Conservation (phyloP, 768 basidiomycete species). For the Gautieria morchelliformis region DNA sequence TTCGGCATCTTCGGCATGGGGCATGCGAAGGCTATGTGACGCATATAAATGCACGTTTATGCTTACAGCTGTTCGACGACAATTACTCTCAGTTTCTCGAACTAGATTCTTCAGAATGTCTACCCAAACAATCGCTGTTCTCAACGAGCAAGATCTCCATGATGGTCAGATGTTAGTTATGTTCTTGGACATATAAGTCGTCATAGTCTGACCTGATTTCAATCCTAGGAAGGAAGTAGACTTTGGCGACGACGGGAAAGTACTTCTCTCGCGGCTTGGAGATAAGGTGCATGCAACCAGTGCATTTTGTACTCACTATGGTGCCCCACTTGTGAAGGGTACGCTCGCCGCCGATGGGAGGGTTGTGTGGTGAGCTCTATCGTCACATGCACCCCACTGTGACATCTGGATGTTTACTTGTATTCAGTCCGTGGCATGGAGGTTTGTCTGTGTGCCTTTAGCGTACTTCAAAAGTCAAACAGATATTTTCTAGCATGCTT, state of each 20-base stretch:
- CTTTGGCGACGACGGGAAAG: slow-evolving; percentile 64
- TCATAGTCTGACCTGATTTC: neutral
- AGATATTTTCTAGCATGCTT: slow-evolving; percentile 57
- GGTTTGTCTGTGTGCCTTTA: slow-evolving; percentile 31
- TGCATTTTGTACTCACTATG: slow-evolving; percentile 87
- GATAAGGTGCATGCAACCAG: slow-evolving; percentile 71
- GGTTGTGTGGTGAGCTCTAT: slow-evolving; percentile 55
- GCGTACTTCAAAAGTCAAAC: neutral
- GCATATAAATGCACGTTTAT: neutral
- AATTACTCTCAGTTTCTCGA: neutral
- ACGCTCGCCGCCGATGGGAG: slow-evolving; percentile 70
- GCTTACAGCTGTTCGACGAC: neutral
- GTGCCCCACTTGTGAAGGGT: slow-evolving; percentile 78
- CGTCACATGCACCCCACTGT: neutral
- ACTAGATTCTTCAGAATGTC: slow-evolving; percentile 28
- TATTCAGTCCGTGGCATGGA: slow-evolving; percentile 74
- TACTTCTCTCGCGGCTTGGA: slow-evolving; percentile 67
- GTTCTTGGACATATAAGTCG: neutral
- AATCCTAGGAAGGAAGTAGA: slow-evolving; percentile 66
- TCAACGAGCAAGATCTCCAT: slow-evolving; percentile 44
- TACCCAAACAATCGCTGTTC: slow-evolving; percentile 44
- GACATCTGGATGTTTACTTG: slow-evolving; percentile 1
- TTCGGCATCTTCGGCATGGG: neutral
- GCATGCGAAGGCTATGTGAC: neutral
- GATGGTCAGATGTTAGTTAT: slow-evolving; percentile 56